These are phyloP conservation scores for Globisporangium acanthophoron DNA, from an alignment of 352 stramenopile species.

Conservation along the genomic window DNA sequence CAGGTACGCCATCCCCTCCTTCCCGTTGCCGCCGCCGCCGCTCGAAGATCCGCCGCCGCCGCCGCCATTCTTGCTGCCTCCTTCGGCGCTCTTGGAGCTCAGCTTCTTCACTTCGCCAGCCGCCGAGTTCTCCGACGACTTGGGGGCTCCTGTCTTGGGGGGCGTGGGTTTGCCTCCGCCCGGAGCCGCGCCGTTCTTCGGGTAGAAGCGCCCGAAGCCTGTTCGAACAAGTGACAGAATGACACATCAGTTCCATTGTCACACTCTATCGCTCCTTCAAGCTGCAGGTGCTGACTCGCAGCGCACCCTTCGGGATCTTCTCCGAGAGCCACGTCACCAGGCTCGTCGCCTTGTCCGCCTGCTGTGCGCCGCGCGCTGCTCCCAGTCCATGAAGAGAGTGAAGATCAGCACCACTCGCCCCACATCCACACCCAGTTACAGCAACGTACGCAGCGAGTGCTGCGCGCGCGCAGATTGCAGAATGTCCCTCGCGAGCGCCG, in stretches of 20 bases:
- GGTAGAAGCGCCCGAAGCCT: conserved; percentile 84
- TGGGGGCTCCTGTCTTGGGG: conserved; percentile 44
- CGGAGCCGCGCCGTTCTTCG: conserved; percentile 49
- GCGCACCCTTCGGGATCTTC: conserved; percentile 61
- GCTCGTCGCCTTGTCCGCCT: conserved; percentile 47
- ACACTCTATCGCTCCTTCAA: no score
- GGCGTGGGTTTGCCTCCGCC: conserved; percentile 34
- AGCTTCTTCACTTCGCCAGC: conserved; percentile 60
- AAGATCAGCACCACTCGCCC: neutral
- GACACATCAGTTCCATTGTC: neutral
- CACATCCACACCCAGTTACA: no score
- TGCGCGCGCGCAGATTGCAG: conserved; percentile 51
- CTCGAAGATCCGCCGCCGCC: conserved; percentile 23
- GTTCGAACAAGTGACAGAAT: neutral
- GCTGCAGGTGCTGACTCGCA: no score
- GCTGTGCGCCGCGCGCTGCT: conserved; percentile 37
- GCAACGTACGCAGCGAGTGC: conserved; percentile 51
- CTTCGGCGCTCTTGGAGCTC: conserved; percentile 49
- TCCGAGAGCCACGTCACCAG: conserved; percentile 75
- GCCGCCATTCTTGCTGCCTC: conserved; percentile 22
- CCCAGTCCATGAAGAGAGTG: neutral
- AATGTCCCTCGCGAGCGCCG: conserved; percentile 32
- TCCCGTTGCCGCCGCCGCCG: conserved; percentile 29
- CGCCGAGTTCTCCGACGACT: conserved; percentile 36
- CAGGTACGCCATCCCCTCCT: conserved; percentile 68